phyloP scores from a whole-genome alignment of 2,329 filamentous ascomycete genomes.

The Bipolaris oryzae region DNA sequence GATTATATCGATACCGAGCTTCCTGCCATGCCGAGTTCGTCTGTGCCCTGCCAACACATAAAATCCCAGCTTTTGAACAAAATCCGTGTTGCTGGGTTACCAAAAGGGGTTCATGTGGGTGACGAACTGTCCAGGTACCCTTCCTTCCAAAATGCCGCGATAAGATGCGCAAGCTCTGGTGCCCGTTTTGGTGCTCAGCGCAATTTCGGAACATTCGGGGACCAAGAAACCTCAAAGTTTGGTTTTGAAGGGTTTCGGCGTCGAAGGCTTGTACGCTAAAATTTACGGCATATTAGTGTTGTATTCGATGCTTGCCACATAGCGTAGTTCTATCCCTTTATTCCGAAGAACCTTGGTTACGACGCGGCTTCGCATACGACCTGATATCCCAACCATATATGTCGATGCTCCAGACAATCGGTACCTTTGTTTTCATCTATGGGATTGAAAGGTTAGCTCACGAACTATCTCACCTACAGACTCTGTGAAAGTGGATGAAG shows the following conservation, averaged over 20 bases:
- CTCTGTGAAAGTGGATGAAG: neutral
- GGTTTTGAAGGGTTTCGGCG: neutral
- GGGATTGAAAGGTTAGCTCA: neutral
- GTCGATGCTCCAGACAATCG: neutral
- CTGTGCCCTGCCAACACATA: neutral
- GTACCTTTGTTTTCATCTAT: neutral
- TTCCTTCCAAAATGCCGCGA: neutral
- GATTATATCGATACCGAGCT: neutral
- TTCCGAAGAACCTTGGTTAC: neutral
- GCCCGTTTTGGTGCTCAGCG: neutral
- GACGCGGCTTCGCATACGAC: neutral
- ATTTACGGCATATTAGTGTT: slow-evolving; percentile 22
- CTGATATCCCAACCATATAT: neutral
- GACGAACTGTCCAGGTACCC: neutral
- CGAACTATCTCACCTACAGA: no score
- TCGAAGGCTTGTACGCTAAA: slow-evolving; percentile 8
- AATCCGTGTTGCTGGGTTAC: neutral
- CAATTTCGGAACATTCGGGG: slow-evolving; percentile 5
- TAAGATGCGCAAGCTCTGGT: neutral
- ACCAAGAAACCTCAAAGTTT: neutral
- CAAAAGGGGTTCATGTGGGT: neutral
- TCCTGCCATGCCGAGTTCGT: neutral
- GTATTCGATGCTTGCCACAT: slow-evolving; percentile 17
- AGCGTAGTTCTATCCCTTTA: slow-evolving; percentile 3
- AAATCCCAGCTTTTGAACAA: neutral